These are phyloP conservation scores for Pyricularia sp. DNA, from an alignment of 2,329 filamentous ascomycete species.

Conservation along the genomic window DNA sequence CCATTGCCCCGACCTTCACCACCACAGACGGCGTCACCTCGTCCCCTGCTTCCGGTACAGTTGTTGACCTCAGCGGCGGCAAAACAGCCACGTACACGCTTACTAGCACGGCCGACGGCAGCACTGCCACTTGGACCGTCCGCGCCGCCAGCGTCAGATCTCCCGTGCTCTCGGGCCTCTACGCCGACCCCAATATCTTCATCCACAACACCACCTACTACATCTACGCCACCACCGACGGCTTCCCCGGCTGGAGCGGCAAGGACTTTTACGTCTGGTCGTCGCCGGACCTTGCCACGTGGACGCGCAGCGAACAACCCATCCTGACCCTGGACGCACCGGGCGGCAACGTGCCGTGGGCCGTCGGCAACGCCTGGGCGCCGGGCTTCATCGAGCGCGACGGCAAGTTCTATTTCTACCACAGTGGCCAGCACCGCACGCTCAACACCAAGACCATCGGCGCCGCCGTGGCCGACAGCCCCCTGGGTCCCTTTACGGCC, in stretches of 20 bases:
- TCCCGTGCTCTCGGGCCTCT: constrained; percentile 24
- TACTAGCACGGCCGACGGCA: background rate
- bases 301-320: constrained; percentile 25
- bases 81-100: constrained; percentile 9
- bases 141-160: constrained; percentile 14
- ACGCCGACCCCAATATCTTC: constrained; percentile 33
- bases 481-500: constrained; percentile 46
- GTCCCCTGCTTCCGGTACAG: constrained; percentile 9
- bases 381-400: constrained; percentile 47
- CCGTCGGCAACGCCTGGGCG: constrained; percentile 53
- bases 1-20: constrained; percentile 11
- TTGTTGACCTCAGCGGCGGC: constrained; percentile 8
- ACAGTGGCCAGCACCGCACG: constrained; percentile 38
- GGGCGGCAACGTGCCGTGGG: constrained; percentile 46
- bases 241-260: constrained; percentile 28
- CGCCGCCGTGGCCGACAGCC: constrained; percentile 41
- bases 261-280: constrained; percentile 35
- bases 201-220: constrained; percentile 30
- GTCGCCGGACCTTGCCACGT: constrained; percentile 26
- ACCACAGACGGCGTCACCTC: constrained; percentile 8
- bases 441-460: constrained; percentile 46
- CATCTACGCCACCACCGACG: constrained; percentile 33
- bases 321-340: constrained; percentile 32
- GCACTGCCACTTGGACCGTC: constrained; percentile 7
- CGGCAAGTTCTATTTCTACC: constrained; percentile 54